Percentiles rank a stretch among this genome's conserved stretches.
Conservation (phyloP, 2,329 filamentous ascomycete genomes). For the Talaromyces atroroseus region DNA sequence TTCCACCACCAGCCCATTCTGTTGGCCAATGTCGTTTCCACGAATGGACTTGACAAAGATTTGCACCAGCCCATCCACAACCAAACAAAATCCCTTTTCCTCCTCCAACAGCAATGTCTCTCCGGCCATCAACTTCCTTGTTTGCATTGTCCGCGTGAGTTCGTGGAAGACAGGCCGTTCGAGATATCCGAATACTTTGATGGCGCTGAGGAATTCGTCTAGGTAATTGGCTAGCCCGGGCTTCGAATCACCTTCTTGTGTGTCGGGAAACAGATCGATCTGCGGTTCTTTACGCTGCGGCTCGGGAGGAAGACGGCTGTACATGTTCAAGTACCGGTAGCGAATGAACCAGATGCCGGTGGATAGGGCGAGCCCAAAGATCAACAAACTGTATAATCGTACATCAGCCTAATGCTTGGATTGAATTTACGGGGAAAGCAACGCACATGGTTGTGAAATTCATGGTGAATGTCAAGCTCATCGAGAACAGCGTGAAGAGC, state of each 20-base stretch:
- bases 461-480: conserved; percentile 95
- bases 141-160: conserved; percentile 96
- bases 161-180: conserved; percentile 97
- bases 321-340: conserved; percentile 96
- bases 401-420: neutral
- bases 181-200: conserved; percentile 97
- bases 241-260: conserved; percentile 83
- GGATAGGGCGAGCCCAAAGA: conserved; percentile 71
- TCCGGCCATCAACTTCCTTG: conserved; percentile 87
- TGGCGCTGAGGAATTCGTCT: conserved; percentile 95
- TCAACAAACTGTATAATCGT: conserved; percentile 57
- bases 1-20: conserved; percentile 40
- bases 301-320: conserved; percentile 85
- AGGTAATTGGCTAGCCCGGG: conserved; percentile 91
- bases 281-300: conserved; percentile 94
- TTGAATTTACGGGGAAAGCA: too few species aligned
- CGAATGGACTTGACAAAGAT: conserved; percentile 93
- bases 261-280: conserved; percentile 89
- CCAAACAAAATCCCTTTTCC: conserved; percentile 95
- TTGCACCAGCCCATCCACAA: conserved; percentile 92
- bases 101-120: conserved; percentile 94
- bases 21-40: conserved; percentile 31
- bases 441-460: conserved; percentile 90
- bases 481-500: conserved; percentile 84
- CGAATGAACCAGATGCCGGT: conserved; percentile 88